Conservation (phyloP, 768 basidiomycete species). For the Cystoderma amianthinum region DNA sequence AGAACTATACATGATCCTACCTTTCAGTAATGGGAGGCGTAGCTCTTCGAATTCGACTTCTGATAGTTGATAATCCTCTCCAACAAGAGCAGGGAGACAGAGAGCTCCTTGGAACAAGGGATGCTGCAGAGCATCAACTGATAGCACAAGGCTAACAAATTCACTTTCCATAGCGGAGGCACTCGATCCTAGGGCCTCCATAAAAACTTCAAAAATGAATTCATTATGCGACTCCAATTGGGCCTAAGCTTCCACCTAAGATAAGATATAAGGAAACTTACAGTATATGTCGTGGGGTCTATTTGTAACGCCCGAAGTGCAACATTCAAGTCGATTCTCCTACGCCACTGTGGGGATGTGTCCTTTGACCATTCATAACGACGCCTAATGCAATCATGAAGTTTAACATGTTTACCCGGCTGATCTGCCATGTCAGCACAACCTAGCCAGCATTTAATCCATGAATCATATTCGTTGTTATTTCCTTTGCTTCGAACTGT, state of each 20-base stretch:
- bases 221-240: constrained; percentile 33
- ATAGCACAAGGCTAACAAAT: constrained; percentile 49
- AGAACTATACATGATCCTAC: constrained; percentile 6
- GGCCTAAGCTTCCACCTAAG: background rate
- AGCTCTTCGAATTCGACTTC: constrained; percentile 19
- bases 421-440: constrained; percentile 56
- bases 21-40: constrained; percentile 24
- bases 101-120: constrained; percentile 33
- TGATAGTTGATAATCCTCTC: constrained; percentile 21
- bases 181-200: constrained; percentile 43
- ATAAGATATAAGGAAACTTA: constrained; percentile 20
- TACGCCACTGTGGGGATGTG: constrained; percentile 13
- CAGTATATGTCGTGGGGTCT: constrained; percentile 56
- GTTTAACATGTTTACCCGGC: background rate
- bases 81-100: constrained; percentile 10
- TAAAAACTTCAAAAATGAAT: constrained; percentile 45
- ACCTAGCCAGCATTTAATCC: constrained; percentile 71
- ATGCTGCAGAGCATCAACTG: constrained; percentile 50
- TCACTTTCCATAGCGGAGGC: constrained; percentile 49
- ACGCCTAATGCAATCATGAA: background rate
- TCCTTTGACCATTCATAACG: constrained; percentile 1
- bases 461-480: constrained; percentile 35
- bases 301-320: constrained; percentile 34
- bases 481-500: constrained; percentile 23
- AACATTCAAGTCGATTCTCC: constrained; percentile 43